A percentile compares a stretch with the other conserved stretches of the same genome.
Conservation (phyloP, 371 early-diverging fungal genomes). For the Apophysomyces variabilis region DNA sequence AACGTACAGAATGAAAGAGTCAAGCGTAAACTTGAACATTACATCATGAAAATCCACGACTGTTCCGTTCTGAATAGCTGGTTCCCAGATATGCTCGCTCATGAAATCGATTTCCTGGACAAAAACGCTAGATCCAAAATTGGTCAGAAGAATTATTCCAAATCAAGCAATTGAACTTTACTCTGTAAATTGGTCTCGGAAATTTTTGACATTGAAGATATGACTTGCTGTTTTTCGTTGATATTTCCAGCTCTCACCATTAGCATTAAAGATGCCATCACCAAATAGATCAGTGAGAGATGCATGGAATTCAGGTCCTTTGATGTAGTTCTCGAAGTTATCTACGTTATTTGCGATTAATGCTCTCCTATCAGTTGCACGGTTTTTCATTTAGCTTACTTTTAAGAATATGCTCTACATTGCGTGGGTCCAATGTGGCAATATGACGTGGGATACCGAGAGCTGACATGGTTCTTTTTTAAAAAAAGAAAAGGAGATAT, state of each 20-base stretch:
- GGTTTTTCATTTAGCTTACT: conserved; percentile 14
- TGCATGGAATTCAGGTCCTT: conserved; percentile 36
- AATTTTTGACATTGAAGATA: conserved; percentile 61
- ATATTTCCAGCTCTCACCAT: conserved; percentile 51
- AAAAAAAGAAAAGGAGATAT: background rate
- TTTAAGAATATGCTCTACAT: conserved; percentile 35
- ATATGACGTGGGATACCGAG: conserved; percentile 26
- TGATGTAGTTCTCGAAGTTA: conserved; percentile 46
- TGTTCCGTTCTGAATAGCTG: conserved; percentile 34
- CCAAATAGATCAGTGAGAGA: conserved; percentile 38
- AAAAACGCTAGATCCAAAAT: conserved; percentile 38
- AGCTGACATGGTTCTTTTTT: conserved; percentile 24
- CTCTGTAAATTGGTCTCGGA: conserved; percentile 56
- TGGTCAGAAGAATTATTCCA: background rate
- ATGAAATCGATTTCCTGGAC: conserved; percentile 44
- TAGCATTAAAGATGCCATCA: conserved; percentile 49
- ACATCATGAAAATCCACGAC: conserved; percentile 47
- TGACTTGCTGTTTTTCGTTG: conserved; percentile 54
- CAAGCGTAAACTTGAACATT: conserved; percentile 53
- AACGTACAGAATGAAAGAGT: conserved; percentile 54
- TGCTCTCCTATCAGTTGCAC: background rate
- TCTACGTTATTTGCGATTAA: conserved; percentile 6
- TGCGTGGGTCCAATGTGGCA: conserved; percentile 29
- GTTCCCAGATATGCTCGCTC: conserved; percentile 33
- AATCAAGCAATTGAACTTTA: conserved; percentile 13